These are phyloP conservation scores for Ascosphaera aggregata DNA, from an alignment of 2,329 filamentous ascomycete genomes.

Conservation along the genomic window DNA sequence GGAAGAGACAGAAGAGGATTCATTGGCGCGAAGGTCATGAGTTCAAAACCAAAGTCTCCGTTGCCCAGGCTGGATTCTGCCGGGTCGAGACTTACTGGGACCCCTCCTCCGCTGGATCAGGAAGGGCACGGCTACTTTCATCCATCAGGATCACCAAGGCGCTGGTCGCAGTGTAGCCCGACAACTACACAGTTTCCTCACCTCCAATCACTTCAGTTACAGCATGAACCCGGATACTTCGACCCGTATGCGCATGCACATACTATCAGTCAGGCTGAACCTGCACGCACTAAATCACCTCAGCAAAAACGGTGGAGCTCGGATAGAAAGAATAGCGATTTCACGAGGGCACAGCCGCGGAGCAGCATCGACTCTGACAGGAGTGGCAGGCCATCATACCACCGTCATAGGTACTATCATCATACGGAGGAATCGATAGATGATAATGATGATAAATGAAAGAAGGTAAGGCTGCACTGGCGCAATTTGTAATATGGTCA, in stretches of 20 bases:
- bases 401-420: not conserved
- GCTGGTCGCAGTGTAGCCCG: not conserved
- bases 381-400: conserved; percentile 1
- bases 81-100: not conserved
- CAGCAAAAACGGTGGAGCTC: not conserved
- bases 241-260: not conserved
- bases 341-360: not conserved
- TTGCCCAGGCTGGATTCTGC: not conserved
- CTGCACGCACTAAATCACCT: not conserved
- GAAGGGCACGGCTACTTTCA: not conserved
- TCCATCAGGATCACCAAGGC: not conserved
- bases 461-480: too few relatives aligned
- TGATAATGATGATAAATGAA: not conserved
- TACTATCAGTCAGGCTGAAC: not conserved
- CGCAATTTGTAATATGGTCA: too few relatives aligned
- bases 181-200: not conserved
- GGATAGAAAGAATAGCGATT: not conserved
- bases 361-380: not conserved
- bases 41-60: conserved; percentile 3
- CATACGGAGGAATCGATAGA: not conserved
- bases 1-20: conserved; percentile 77
- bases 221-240: not conserved
- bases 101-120: conserved; percentile 2
- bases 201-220: not conserved
- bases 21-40: conserved; percentile 40